Conservation (phyloP, 441 rosid species). For the Populus trichocarpa region DNA sequence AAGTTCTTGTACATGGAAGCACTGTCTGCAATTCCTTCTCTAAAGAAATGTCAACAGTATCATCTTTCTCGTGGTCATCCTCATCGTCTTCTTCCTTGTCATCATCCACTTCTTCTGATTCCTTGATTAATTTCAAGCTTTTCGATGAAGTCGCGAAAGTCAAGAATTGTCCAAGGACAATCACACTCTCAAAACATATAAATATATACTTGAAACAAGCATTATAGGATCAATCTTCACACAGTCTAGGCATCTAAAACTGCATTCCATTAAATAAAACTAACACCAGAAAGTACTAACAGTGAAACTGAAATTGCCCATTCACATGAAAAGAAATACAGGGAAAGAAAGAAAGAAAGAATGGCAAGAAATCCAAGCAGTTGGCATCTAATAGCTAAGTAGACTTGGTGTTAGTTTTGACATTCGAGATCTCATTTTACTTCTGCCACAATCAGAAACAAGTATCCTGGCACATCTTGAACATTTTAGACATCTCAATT, state of each 20-base stretch:
- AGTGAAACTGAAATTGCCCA: background rate
- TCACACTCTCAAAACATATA: background rate
- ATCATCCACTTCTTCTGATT: conserved; percentile 30
- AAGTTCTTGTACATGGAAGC: conserved; percentile 35
- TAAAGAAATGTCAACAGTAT: conserved; percentile 18
- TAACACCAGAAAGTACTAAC: background rate
- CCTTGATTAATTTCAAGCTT: conserved; percentile 59
- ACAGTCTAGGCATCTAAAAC: background rate
- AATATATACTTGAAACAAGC: too few species aligned
- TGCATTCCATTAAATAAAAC: background rate
- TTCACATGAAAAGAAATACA: background rate
- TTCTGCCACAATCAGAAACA: background rate
- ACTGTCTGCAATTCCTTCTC: conserved; percentile 53
- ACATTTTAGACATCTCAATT: background rate
- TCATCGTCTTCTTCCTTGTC: conserved; percentile 26
- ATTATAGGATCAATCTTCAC: background rate
- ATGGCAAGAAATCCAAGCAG: too few species aligned
- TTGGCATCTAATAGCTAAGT: too few species aligned
- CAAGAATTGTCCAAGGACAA: background rate
- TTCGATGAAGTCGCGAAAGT: conserved; percentile 6
- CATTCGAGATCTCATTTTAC: background rate
- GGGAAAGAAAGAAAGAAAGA: background rate
- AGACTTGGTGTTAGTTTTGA: too few species aligned
- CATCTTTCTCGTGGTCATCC: background rate
- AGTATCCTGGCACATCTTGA: background rate